Conservation (phyloP, 306 rosid species). For the Corylus heterophylla region DNA sequence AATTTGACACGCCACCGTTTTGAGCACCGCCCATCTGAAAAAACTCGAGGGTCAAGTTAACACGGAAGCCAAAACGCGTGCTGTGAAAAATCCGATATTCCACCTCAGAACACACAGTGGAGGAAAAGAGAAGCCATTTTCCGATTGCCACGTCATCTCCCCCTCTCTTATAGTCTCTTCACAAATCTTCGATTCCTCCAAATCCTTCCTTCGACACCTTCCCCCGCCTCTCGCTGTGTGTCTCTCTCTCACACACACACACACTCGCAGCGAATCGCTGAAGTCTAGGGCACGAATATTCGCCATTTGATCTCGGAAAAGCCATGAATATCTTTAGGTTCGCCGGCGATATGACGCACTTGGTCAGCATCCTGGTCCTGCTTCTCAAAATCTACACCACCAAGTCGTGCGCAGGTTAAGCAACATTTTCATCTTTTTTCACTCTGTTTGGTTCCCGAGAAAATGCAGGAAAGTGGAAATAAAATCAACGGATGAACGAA, state of each 20-base stretch:
- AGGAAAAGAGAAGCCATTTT: conserved; percentile 12
- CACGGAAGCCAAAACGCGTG: not conserved
- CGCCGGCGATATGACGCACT: conserved; percentile 94
- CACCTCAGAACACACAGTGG: conserved; percentile 23
- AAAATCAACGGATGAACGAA: no score
- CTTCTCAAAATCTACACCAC: conserved; percentile 97
- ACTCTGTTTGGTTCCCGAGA: not conserved
- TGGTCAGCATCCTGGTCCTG: conserved; percentile 80
- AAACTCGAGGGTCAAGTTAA: not conserved
- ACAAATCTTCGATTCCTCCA: not conserved
- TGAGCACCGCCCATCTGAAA: not conserved
- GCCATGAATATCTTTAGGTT: conserved; percentile 89
- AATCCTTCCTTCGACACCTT: conserved; percentile 5
- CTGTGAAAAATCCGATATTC: not conserved
- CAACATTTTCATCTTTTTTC: not conserved
- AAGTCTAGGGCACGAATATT: conserved; percentile 34
- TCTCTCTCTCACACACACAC: not conserved
- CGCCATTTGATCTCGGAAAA: conserved; percentile 8
- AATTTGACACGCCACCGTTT: not conserved
- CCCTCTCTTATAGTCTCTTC: not conserved
- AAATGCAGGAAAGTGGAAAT: not conserved
- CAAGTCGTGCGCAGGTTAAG: conserved; percentile 84
- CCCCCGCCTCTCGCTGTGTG: not conserved
- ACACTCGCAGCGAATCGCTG: conserved; percentile 3
- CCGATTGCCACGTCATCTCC: conserved; percentile 40